Evolutionary conservation across 306 rosid species (phyloP), one percentile per base, ranked within the genome.

Genomic region (Malus sylvestris): DNA sequence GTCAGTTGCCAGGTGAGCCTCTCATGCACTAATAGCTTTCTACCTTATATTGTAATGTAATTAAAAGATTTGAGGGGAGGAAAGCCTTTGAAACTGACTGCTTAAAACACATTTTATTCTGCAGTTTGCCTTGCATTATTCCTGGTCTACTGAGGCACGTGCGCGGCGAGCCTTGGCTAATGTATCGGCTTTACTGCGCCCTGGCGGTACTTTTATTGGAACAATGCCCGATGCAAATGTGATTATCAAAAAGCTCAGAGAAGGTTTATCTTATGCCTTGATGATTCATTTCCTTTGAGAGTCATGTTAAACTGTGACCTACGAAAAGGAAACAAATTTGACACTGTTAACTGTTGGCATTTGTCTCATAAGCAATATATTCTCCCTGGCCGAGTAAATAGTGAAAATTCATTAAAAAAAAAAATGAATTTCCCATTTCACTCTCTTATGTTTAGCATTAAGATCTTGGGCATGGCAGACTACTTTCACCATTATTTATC

Each of bases 181-280:
- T 77, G 90, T 95, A 57, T 95, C 97, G 52, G 92, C 97, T 77
- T 88, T 95, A 88, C 99, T 95, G 79, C 93, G 97, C 74, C 99
- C 99, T 3, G 99, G 99, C 33, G 97, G 99, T 82, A 83, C 88
- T 81, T 89, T 95, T 71, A 89, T 95, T 75, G 99, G 99, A 73
- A 95, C 97, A 63, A 95, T 92, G 99, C 99, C 99, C 30, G 99
- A 95, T 79, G 97, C 99, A 46, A 92, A 95, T 83, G 99, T 95
- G 80, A 90, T 95, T 32, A 64, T 92, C 81, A 92, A 89, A 82
- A 95, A 95, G 85, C 93, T 95, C 59, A 83, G 97, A 95, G 91
- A 92, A 89, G 97, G 99, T 94, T 67, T 79, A 9, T 38, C 44
- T 65, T 16, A 18, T n/a, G n/a, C 63, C 35, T 42, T 1, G 14